Base-by-base conservation (phyloP, 352 stramenopile genomes). In the Phytophthora melonis region DNA sequence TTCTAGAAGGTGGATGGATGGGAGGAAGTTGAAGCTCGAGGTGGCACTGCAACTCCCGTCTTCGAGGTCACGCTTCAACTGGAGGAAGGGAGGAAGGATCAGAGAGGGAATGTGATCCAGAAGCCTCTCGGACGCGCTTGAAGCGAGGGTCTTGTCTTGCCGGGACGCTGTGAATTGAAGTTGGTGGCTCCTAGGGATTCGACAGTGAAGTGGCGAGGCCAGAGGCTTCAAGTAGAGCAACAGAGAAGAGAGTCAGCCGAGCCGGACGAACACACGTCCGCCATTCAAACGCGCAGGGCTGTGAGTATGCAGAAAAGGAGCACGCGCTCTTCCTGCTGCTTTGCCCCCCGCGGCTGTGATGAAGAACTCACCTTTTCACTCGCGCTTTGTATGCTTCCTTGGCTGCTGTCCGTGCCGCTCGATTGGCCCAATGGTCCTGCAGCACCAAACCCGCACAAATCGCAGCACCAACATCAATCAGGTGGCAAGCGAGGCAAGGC, bases 181-280 rank as follows among this genome's bases (percentile, higher is more conserved):
- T 92, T 93, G 80, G 82, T 89, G 84, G 84, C 80, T 91, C 78
- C 67, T 79, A 72, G 66, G 59, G 79, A 82, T 79, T 82, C 59
- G 36, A 72, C 55, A 82, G 62, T 81, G 70, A 77, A 74, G 74
- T 66, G 60, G 56, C 53, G 34, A 47, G 19, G 19, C 49, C 47
- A 14, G 52, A 67, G 71, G 80, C 86, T 93, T 91, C 84, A 93
- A 93, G 82, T 86, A 79, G 54, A 75, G 54, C 39, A 58, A 52
- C 45, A 77, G 59, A 77, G 62, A 58, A 79, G 71, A 79, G 70
- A 83, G 75, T 81, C 74, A 87, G 74, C 63, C 53, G 45, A 72
- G 57, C 62, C 34, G 25, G 47, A 70, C 59, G 39, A 79, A 77
- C 67, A 77, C 76, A 82, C 74, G 77, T 70, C 77, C 68, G 80